These are phyloP conservation scores for Cordyceps sp. DNA, from an alignment of 2,329 filamentous ascomycete genomes.

Conservation along the genomic window DNA sequence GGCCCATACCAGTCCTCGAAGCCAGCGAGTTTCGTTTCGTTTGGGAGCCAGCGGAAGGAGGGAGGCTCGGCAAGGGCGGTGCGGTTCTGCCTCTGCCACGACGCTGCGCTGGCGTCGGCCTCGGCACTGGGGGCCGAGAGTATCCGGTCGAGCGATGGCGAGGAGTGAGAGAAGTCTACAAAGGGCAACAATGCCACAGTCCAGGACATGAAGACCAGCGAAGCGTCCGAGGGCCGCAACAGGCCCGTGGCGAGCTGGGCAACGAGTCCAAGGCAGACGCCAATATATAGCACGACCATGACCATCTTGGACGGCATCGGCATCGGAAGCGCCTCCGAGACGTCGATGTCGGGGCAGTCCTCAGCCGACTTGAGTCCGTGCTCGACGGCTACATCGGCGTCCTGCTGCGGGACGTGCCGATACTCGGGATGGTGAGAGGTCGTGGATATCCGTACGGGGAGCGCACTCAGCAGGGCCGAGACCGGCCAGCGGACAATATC, in stretches of 20 bases:
- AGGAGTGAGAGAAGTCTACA: conserved; percentile 13
- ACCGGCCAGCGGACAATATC: conserved; percentile 12
- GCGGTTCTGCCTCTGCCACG: conserved; percentile 11
- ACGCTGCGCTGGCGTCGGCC: conserved; percentile 6
- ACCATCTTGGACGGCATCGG: conserved; percentile 1
- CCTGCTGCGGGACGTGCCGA: conserved; percentile 8
- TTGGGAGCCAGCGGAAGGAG: conserved; percentile 11
- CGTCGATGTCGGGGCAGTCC: conserved; percentile 1
- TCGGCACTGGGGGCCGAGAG: too few relatives aligned
- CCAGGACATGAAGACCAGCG: conserved; percentile 18
- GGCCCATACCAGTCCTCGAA: conserved; percentile 13
- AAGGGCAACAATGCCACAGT: conserved; percentile 15
- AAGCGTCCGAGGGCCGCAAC: conserved; percentile 12
- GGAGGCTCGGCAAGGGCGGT: conserved; percentile 11
- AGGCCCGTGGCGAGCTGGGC: conserved; percentile 7
- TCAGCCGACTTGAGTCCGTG: conserved; percentile 2
- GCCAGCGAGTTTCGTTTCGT: conserved; percentile 5
- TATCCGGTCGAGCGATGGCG: conserved; percentile 10
- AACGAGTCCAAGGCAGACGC: conserved; percentile 5
- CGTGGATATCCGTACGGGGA: neutral
- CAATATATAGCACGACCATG: conserved; percentile 3
- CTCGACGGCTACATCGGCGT: conserved; percentile 6
- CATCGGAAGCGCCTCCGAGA: neutral
- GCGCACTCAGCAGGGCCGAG: conserved; percentile 1
- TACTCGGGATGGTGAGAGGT: conserved; percentile 4